Conservation (phyloP, 2,329 filamentous ascomycete species). For the Coniochaeta pulveracea region DNA sequence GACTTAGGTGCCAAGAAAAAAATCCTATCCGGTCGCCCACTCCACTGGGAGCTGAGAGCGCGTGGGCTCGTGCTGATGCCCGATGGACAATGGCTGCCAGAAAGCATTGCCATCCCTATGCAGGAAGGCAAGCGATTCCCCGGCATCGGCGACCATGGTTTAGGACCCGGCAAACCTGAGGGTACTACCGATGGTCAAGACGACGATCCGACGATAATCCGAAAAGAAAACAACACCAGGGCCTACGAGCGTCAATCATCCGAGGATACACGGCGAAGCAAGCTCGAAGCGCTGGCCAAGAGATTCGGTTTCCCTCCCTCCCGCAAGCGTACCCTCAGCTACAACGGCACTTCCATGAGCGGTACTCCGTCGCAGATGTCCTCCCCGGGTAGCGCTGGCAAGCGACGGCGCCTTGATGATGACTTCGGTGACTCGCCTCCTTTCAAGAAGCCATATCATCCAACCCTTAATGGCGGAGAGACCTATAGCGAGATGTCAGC, state of each 20-base stretch:
- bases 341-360: background rate
- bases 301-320: background rate
- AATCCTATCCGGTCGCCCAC: conserved; percentile 12
- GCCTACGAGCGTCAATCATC: background rate
- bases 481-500: conserved; percentile 5
- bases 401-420: conserved; percentile 1
- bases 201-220: background rate
- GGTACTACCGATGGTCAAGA: background rate
- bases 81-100: conserved; percentile 40
- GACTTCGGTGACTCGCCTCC: conserved; percentile 2
- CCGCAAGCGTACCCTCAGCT: background rate
- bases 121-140: conserved; percentile 27
- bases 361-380: background rate
- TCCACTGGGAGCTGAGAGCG: conserved; percentile 22
- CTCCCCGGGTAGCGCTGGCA: background rate
- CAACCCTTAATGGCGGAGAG: conserved; percentile 1
- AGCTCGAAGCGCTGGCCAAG: background rate
- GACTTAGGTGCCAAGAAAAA: conserved; percentile 16
- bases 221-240: background rate
- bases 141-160: conserved; percentile 24
- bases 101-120: conserved; percentile 35
- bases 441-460: background rate
- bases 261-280: background rate
- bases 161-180: conserved; percentile 10
- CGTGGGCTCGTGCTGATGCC: conserved; percentile 35